A percentile compares a stretch with the other conserved stretches of the same genome.
phyloP scores from a whole-genome alignment of 306 rosid genomes.

The Vigna mungo region DNA sequence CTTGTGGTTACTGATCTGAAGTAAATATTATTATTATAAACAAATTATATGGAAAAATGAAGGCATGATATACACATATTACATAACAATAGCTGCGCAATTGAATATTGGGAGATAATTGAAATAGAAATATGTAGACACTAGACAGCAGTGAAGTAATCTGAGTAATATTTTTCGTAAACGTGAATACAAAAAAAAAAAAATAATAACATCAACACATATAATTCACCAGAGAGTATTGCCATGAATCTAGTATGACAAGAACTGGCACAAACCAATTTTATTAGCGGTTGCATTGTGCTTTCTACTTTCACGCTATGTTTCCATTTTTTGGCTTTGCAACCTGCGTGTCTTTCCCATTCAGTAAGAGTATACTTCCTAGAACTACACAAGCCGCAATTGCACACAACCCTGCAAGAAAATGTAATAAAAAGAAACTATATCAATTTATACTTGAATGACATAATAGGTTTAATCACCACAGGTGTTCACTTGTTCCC shows the following conservation, averaged over 20 bases:
- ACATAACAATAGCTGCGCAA: constrained; percentile 27
- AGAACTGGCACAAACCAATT: constrained; percentile 74
- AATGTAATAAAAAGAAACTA: constrained; percentile 36
- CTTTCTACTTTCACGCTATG: constrained; percentile 82
- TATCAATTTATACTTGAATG: constrained; percentile 31
- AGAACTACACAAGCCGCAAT: constrained; percentile 76
- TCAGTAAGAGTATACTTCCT: constrained; percentile 69
- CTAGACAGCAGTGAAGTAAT: constrained; percentile 17
- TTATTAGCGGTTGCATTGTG: constrained; percentile 79
- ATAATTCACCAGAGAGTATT: constrained; percentile 29
- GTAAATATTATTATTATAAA: constrained; percentile 25
- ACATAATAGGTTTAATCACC: constrained; percentile 8
- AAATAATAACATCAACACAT: not conserved
- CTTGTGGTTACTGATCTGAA: constrained; percentile 73
- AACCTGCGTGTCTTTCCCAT: constrained; percentile 92
- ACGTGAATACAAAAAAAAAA: constrained; percentile 1
- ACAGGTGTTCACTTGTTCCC: constrained; percentile 6
- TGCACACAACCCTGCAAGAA: constrained; percentile 71
- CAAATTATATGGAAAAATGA: constrained; percentile 23
- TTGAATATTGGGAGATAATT: constrained; percentile 4
- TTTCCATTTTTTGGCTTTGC: constrained; percentile 96
- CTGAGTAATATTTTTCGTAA: constrained; percentile 4
- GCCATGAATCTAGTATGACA: constrained; percentile 15
- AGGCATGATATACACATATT: constrained; percentile 26
- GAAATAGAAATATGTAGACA: constrained; percentile 2